phyloP scores from a whole-genome alignment of 306 rosid genomes.

The Cicer judaicum region DNA sequence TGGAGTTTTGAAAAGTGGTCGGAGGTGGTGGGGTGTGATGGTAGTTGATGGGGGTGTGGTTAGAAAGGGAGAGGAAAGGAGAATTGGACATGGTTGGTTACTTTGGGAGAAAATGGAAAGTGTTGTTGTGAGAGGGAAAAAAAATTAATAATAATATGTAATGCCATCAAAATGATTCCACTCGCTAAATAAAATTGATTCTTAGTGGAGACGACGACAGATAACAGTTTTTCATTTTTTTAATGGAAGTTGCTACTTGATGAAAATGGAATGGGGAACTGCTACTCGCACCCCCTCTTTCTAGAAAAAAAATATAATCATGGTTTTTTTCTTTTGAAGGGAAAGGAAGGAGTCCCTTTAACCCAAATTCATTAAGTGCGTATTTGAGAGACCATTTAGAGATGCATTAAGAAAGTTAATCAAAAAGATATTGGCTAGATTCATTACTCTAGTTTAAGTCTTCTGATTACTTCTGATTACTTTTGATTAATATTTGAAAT shows the following conservation, averaged over 20 bases:
- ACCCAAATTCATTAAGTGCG: too few species aligned
- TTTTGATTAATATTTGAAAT: too few species aligned
- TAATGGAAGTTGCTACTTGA: background rate
- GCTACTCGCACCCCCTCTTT: too few species aligned
- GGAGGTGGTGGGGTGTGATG: slow-evolving; percentile 15
- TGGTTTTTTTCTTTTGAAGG: too few species aligned
- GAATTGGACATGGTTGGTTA: slow-evolving; percentile 41
- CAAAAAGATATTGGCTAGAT: too few species aligned
- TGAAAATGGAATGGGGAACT: too few species aligned
- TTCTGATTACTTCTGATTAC: too few species aligned
- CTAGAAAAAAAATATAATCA: too few species aligned
- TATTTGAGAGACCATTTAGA: too few species aligned
- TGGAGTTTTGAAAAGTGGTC: slow-evolving; percentile 29
- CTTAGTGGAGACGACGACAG: slow-evolving; percentile 41
- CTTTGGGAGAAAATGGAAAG: background rate
- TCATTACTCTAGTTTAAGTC: too few species aligned
- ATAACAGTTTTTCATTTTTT: background rate
- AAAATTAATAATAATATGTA: background rate
- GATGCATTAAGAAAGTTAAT: too few species aligned
- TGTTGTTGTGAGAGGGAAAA: background rate
- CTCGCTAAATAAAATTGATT: slow-evolving; percentile 44
- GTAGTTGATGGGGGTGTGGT: slow-evolving; percentile 38
- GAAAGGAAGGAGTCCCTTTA: too few species aligned
- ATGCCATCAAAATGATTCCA: slow-evolving; percentile 45
- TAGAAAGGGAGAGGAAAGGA: slow-evolving; percentile 52